phyloP scores from a whole-genome alignment of 2,329 filamentous ascomycete species.

The Diplodia seriata region DNA sequence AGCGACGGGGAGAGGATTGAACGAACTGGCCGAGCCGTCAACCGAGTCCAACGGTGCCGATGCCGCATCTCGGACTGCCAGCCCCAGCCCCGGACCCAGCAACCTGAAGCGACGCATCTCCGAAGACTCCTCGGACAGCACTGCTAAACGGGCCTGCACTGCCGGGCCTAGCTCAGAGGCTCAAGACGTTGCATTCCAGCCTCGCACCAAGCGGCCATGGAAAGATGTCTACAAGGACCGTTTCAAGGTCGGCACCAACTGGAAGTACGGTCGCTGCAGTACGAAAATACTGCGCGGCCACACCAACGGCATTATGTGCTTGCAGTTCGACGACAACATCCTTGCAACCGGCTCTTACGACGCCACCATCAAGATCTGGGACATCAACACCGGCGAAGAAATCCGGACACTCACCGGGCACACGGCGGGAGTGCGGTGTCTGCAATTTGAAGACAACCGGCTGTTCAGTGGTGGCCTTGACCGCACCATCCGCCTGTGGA shows the following conservation, averaged over 20 bases:
- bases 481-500: conserved; percentile 89
- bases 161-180: conserved; percentile 23
- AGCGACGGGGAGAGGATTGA: conserved; percentile 64
- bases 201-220: conserved; percentile 71
- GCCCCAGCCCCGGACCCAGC: conserved; percentile 35
- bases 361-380: conserved; percentile 93
- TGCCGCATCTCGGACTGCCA: conserved; percentile 33
- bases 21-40: conserved; percentile 57
- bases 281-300: conserved; percentile 86
- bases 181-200: conserved; percentile 55
- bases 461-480: conserved; percentile 91
- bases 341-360: conserved; percentile 96
- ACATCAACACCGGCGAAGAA: conserved; percentile 85
- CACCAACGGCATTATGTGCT: conserved; percentile 82
- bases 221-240: conserved; percentile 96
- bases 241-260: conserved; percentile 95
- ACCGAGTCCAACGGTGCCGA: neutral
- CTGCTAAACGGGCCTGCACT: conserved; percentile 46
- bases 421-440: conserved; percentile 79
- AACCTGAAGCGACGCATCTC: conserved; percentile 43
- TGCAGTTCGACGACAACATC: conserved; percentile 85
- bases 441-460: conserved; percentile 92
- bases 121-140: conserved; percentile 35
- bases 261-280: conserved; percentile 91
- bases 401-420: conserved; percentile 86